Evolutionary conservation across 139 green algal genomes (phyloP), one percentile per base, ranked within the genome.

Genomic region (Ulvella scutata): DNA sequence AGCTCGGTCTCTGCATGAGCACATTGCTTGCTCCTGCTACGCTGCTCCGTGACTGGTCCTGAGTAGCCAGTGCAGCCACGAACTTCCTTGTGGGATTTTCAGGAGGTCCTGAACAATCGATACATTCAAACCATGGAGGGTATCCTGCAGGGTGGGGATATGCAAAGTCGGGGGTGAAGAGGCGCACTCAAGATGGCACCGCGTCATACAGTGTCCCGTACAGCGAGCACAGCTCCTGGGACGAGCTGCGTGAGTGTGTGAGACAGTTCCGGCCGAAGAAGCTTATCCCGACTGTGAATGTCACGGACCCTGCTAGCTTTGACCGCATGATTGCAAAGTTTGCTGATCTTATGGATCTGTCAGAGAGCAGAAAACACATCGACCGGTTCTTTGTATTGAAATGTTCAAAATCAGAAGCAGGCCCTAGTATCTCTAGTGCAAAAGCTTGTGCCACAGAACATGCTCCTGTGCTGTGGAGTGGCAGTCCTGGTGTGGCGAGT

Each of bases 241-340:
- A 35, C 4, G 86, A 88, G 60, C 82, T 91, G 43, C 74, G 80
- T 17, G 73, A 77, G 17, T 89, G 84, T 51, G 79, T 90, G n/a
- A 43, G 37, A n/a, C 26, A 67, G 26, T 83, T 92, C 43, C 75
- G 79, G 10, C 88, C 87, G 0, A 61, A 61, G 0, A 59, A 61
- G 21, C 62, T 93, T 36, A 80, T 93, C 28, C 88, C 88, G 61
- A 93, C 87, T 31, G 88, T 93, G 39, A 88, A 89, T 44, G 82
- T 77, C n/a, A 37, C 36, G 36, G 78, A 44, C 4, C 33, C 74
- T 0, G 43, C 72, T 2, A 77, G 59, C 4, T 60, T 79, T 3
- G 37, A 79, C 3, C 74, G 77, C 4, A 77, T 90, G n/a, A 83
- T 91, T 31, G 83, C 88, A 37, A 74, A 74, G 4, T 88, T 88